A percentile compares a stretch with the other conserved stretches of the same genome.
Conservation (phyloP, 1,139 yeast genomes). For the Taphrina betulina region DNA sequence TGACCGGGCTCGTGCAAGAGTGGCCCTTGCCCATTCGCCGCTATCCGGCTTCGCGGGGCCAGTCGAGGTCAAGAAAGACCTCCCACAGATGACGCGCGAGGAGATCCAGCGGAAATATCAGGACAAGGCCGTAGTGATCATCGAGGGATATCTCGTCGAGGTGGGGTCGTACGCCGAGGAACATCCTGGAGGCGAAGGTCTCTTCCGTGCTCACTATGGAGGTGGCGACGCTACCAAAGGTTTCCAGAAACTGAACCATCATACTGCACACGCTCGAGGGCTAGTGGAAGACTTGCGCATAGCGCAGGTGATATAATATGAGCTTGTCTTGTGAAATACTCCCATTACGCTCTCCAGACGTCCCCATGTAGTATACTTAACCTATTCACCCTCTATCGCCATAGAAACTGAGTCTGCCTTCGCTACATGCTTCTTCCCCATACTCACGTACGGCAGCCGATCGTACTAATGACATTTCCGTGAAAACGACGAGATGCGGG, state of each 20-base stretch:
- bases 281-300: conserved; percentile 92
- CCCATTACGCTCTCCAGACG: no score
- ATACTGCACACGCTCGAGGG: conserved; percentile 96
- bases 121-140: conserved; percentile 64
- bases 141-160: conserved; percentile 93
- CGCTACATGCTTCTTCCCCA: no score
- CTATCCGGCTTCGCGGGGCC: background rate
- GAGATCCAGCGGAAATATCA: conserved; percentile 71
- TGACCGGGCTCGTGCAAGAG: conserved; percentile 69
- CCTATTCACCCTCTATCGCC: no score
- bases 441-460: no score
- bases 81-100: conserved; percentile 88
- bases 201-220: conserved; percentile 80
- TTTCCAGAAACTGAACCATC: conserved; percentile 96
- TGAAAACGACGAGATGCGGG: no score
- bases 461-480: no score
- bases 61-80: conserved; percentile 58
- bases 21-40: conserved; percentile 60
- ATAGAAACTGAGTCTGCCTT: no score
- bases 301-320: conserved; percentile 62
- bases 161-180: conserved; percentile 77
- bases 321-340: no score
- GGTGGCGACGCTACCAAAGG: conserved; percentile 96
- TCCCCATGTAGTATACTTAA: no score
- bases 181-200: conserved; percentile 97